Evolutionary conservation across 371 early-diverging fungal species (phyloP).

Genomic region (Funneliformis caledonium): DNA sequence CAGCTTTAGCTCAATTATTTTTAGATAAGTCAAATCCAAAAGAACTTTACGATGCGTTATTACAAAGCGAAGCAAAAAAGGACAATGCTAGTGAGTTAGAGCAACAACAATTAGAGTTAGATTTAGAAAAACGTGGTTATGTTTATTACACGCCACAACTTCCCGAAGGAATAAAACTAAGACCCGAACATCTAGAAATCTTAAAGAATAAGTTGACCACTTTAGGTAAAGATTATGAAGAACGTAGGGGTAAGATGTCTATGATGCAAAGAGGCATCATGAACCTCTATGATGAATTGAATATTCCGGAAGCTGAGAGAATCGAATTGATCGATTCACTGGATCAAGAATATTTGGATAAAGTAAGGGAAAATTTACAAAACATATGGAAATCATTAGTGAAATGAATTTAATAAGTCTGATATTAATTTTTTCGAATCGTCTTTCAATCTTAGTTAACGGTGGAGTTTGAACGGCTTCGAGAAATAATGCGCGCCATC

Average conservation of each 20-base stretch:
- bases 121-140: not conserved
- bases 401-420: no score
- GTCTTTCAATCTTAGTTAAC: constrained; percentile 12
- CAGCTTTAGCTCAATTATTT: constrained; percentile 25
- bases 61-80: constrained; percentile 3
- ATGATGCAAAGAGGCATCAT: constrained; percentile 1
- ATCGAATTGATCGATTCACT: constrained; percentile 2
- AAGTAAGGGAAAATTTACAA: not conserved
- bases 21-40: constrained; percentile 24
- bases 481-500: constrained; percentile 33
- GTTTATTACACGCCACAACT: constrained; percentile 28
- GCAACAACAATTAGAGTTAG: not conserved
- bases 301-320: constrained; percentile 19
- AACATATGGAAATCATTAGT: no score
- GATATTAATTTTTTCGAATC: no score
- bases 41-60: constrained; percentile 6
- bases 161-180: constrained; percentile 24
- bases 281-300: constrained; percentile 32
- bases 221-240: constrained; percentile 26
- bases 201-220: constrained; percentile 4
- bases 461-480: constrained; percentile 20
- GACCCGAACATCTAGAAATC: constrained; percentile 1
- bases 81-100: constrained; percentile 7
- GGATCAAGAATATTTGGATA: constrained; percentile 35
- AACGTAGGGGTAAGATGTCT: not conserved